Evolutionary conservation across 140 eudicot genomes (phyloP).

Genomic region (Flaveria floridana): DNA sequence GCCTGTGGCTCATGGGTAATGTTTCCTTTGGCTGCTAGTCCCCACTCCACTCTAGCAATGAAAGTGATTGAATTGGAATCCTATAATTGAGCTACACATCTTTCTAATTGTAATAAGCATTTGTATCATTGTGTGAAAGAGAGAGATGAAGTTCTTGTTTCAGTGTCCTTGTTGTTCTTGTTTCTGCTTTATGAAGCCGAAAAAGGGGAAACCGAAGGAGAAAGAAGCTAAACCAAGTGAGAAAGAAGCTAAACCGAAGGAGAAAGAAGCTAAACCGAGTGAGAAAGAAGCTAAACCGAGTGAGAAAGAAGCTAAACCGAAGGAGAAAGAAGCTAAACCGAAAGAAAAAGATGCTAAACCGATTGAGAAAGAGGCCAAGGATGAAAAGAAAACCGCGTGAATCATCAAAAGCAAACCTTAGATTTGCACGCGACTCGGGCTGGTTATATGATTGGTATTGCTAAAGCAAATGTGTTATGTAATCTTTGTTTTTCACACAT

Average conservation of each 20-base stretch:
- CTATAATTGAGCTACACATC: constrained; percentile 32
- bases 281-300: too few species aligned
- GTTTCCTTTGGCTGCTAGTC: constrained; percentile 28
- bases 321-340: constrained; percentile 18
- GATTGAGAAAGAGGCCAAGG: too few species aligned
- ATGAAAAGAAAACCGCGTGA: neutral
- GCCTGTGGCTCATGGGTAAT: constrained; percentile 43
- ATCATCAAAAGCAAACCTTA: neutral
- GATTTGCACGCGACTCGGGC: neutral
- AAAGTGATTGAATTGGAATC: constrained; percentile 51
- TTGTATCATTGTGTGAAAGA: constrained; percentile 8
- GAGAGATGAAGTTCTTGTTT: constrained; percentile 69
- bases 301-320: constrained; percentile 7
- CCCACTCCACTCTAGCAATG: constrained; percentile 45
- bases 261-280: constrained; percentile 28
- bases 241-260: neutral
- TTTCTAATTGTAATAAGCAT: constrained; percentile 27
- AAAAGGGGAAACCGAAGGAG: constrained; percentile 40
- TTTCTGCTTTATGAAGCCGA: constrained; percentile 80
- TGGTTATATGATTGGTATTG: constrained; percentile 21
- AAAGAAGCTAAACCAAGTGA: constrained; percentile 20
- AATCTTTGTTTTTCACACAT: neutral
- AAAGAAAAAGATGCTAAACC: constrained; percentile 17
- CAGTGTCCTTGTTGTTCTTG: constrained; percentile 91
- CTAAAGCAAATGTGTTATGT: constrained; percentile 20